A percentile compares a stretch with the other conserved stretches of the same genome.
phyloP scores from a whole-genome alignment of 1,139 yeast species.

The Saccharomyces hybrid region DNA sequence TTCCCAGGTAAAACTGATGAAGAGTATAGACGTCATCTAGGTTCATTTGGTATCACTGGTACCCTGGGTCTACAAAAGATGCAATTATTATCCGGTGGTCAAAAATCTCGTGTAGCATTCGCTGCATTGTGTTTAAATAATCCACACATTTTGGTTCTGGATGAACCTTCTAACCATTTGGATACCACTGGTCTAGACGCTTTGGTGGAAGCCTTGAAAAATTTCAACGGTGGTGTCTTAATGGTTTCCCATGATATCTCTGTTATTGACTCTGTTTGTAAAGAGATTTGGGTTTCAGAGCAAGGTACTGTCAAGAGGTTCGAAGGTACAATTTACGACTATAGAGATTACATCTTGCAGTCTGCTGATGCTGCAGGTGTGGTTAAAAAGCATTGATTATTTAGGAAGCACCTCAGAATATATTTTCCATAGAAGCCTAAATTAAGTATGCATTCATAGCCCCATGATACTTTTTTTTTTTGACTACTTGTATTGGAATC shows the following conservation, averaged over 20 bases:
- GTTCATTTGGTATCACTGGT: conserved; percentile 96
- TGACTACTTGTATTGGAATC: neutral
- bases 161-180: conserved; percentile 98
- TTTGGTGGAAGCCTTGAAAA: conserved; percentile 74
- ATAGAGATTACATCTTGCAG: conserved; percentile 77
- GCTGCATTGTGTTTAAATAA: conserved; percentile 85
- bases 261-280: conserved; percentile 79
- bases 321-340: conserved; percentile 77
- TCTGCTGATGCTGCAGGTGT: conserved; percentile 82
- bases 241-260: conserved; percentile 98
- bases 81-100: conserved; percentile 92
- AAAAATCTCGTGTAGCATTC: conserved; percentile 95
- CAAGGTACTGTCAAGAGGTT: conserved; percentile 70
- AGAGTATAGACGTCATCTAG: conserved; percentile 93
- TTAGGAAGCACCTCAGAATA: neutral
- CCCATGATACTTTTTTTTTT: neutral
- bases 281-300: conserved; percentile 93
- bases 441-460: neutral
- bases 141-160: conserved; percentile 89
- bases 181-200: conserved; percentile 98
- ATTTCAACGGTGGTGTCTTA: conserved; percentile 88
- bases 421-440: neutral
- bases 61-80: conserved; percentile 86
- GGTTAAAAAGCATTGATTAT: conserved; percentile 61
- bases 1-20: conserved; percentile 94